Percentiles rank a stretch among this genome's conserved stretches.
Conservation (phyloP, 1,139 yeast species). For the Kodamaea arcana region DNA sequence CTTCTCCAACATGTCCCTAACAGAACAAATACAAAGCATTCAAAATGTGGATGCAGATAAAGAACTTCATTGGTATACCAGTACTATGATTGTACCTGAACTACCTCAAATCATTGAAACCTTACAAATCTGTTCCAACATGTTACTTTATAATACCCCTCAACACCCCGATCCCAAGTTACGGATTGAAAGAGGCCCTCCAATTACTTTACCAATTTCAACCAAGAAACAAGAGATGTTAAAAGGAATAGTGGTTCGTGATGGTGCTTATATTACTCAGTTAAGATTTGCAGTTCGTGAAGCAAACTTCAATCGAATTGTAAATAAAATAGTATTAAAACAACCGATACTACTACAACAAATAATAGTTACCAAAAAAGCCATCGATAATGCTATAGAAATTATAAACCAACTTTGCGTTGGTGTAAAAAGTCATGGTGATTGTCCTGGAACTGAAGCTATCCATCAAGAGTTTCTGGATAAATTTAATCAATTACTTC, state of each 20-base stretch:
- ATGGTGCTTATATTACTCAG: slow-evolving; percentile 37
- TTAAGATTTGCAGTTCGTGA: slow-evolving; percentile 27
- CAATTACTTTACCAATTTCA: slow-evolving; percentile 39
- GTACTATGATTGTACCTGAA: slow-evolving; percentile 30
- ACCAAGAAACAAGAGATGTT: slow-evolving; percentile 36
- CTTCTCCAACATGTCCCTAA: too few species aligned
- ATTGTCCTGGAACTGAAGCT: slow-evolving; percentile 2
- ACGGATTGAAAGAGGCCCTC: slow-evolving; percentile 32
- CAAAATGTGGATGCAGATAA: slow-evolving; percentile 24
- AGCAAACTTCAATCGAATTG: slow-evolving; percentile 28
- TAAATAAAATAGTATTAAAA: slow-evolving; percentile 23
- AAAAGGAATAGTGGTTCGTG: slow-evolving; percentile 41
- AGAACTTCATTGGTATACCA: slow-evolving; percentile 42
- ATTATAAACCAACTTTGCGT: slow-evolving; percentile 19
- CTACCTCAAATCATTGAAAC: slow-evolving; percentile 41
- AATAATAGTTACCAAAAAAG: slow-evolving; percentile 27
- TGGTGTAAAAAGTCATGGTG: slow-evolving; percentile 4
- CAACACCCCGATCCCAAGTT: slow-evolving; percentile 30
- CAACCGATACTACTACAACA: slow-evolving; percentile 34
- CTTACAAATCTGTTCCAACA: slow-evolving; percentile 35
- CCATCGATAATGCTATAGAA: slow-evolving; percentile 30
- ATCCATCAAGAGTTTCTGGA: slow-evolving; percentile 13
- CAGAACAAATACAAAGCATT: slow-evolving; percentile 4
- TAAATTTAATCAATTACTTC: slow-evolving; percentile 24
- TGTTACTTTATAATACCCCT: slow-evolving; percentile 37